A percentile compares a stretch with the other conserved stretches of the same genome.
Conservation (phyloP, 2,329 filamentous ascomycete species). For the Conoideocrella luteorostrata region DNA sequence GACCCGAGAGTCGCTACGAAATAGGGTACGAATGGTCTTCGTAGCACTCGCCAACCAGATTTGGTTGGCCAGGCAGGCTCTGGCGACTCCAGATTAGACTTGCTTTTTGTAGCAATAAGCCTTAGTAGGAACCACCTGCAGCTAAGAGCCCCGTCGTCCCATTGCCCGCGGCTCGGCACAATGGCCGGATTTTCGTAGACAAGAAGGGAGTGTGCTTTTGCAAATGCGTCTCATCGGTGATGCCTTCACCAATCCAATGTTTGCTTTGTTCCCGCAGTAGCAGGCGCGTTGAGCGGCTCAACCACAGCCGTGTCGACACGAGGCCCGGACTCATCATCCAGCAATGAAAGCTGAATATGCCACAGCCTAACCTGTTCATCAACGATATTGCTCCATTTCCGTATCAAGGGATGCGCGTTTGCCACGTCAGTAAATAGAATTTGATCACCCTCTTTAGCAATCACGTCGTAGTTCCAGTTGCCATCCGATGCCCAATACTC, state of each 20-base stretch:
- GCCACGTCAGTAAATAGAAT: slow-evolving; percentile 58
- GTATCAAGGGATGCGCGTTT: slow-evolving; percentile 58
- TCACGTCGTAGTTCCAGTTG: slow-evolving; percentile 60
- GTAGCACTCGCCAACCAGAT: too few species aligned
- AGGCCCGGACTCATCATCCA: slow-evolving; percentile 26
- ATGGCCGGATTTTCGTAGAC: too few species aligned
- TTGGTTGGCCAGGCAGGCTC: too few species aligned
- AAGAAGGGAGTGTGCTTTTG: too few species aligned
- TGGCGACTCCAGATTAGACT: too few species aligned
- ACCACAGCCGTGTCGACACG: slow-evolving; percentile 21
- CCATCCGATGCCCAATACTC: slow-evolving; percentile 66
- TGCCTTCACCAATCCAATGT: slow-evolving; percentile 32
- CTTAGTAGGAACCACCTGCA: too few species aligned
- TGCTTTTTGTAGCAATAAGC: too few species aligned
- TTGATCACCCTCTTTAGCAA: slow-evolving; percentile 29
- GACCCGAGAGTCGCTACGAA: too few species aligned
- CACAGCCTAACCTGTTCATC: slow-evolving; percentile 26
- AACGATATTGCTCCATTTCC: slow-evolving; percentile 47
- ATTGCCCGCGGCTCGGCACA: not conserved
- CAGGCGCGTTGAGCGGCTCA: slow-evolving; percentile 20
- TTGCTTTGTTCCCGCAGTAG: slow-evolving; percentile 21
- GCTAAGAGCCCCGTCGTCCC: too few species aligned
- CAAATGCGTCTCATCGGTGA: too few species aligned
- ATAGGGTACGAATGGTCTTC: too few species aligned
- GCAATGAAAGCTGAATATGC: slow-evolving; percentile 26